phyloP scores from a whole-genome alignment of 176 grass and related monocot species.

The Saccharum officinarum region DNA sequence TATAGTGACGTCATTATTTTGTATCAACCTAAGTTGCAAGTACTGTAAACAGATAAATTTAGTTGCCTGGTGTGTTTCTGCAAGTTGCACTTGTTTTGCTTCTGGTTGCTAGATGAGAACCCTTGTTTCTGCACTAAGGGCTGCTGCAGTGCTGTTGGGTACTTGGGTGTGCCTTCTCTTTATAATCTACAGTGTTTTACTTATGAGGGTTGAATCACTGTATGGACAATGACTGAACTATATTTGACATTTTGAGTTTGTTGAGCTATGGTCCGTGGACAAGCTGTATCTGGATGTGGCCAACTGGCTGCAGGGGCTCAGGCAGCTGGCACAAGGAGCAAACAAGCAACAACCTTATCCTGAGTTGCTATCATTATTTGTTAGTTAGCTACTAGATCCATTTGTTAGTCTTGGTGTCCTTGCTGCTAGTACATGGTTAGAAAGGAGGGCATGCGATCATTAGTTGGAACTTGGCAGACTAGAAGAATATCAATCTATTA shows the following conservation, averaged over 20 bases:
- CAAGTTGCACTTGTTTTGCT: slow-evolving; percentile 1
- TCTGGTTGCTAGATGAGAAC: slow-evolving; percentile 7
- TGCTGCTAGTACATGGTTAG: not conserved
- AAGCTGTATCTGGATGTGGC: not conserved
- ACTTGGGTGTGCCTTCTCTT: not conserved
- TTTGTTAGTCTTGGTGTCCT: not conserved
- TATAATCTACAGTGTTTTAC: not conserved
- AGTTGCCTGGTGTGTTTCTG: not conserved
- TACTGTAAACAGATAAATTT: not conserved
- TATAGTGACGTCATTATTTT: not conserved
- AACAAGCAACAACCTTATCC: not conserved
- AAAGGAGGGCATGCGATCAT: not conserved
- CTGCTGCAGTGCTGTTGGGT: not conserved
- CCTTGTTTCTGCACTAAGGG: not conserved
- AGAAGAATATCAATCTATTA: not conserved
- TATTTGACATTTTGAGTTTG: slow-evolving; percentile 18
- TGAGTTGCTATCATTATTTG: not conserved
- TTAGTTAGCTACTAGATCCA: not conserved
- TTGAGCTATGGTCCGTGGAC: not conserved
- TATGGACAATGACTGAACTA: slow-evolving; percentile 11
- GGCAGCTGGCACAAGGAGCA: not conserved
- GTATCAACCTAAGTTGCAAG: not conserved
- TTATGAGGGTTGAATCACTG: not conserved
- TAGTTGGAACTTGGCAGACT: not conserved
- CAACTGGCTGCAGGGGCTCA: not conserved